These are phyloP conservation scores for Penicillium freii DNA, from an alignment of 2,329 filamentous ascomycete species.

Conservation along the genomic window DNA sequence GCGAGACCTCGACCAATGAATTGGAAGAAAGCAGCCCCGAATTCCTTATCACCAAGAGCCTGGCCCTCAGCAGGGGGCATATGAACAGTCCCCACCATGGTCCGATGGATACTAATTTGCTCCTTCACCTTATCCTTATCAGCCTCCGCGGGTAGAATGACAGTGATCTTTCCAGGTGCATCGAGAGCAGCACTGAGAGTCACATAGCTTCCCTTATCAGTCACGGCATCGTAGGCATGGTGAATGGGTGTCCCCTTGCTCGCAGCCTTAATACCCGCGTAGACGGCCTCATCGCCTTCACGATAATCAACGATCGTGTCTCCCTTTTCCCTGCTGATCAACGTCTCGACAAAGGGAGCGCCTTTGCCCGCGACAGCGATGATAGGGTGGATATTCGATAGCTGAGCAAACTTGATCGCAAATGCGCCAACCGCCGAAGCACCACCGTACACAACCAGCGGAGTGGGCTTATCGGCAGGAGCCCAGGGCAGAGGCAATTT, in stretches of 20 bases:
- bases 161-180: conserved; percentile 37
- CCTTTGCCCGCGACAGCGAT: conserved; percentile 60
- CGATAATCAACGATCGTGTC: conserved; percentile 63
- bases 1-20: conserved; percentile 48
- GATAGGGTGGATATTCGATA: conserved; percentile 60
- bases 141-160: conserved; percentile 46
- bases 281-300: conserved; percentile 53
- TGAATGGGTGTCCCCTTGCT: conserved; percentile 41
- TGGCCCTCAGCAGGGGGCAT: conserved; percentile 21
- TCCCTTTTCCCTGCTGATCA: conserved; percentile 55
- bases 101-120: conserved; percentile 39
- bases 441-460: conserved; percentile 50
- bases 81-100: conserved; percentile 35
- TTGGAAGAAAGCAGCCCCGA: conserved; percentile 47
- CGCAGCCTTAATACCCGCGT: conserved; percentile 43
- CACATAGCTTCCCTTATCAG: conserved; percentile 50
- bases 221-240: conserved; percentile 59
- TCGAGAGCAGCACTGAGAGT: conserved; percentile 49
- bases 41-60: conserved; percentile 38
- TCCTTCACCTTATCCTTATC: conserved; percentile 44
- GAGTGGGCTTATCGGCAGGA: conserved; percentile 36
- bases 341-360: conserved; percentile 49
- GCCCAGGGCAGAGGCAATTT: conserved; percentile 52
- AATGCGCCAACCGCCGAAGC: conserved; percentile 59
- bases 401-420: conserved; percentile 55